Evolutionary conservation across 345 rosid genomes (phyloP), one percentile per base, ranked within the genome.

Genomic region (Populus tremula): DNA sequence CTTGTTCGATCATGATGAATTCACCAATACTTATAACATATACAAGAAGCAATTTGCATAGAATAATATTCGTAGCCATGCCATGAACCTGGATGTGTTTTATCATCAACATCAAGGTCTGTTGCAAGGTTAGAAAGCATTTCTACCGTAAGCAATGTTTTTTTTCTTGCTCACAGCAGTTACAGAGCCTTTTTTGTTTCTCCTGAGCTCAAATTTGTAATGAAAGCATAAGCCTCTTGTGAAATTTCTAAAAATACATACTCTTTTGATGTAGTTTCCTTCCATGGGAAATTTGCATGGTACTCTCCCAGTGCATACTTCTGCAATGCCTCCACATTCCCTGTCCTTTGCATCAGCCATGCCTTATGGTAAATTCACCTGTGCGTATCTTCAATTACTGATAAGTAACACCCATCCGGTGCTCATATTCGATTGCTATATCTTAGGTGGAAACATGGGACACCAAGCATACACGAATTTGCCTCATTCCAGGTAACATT

Each of bases 381-480:
- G 41, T 61, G 23, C 2, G n/a, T 21, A 6, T 54, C 53, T 76
- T 73, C 73, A 20, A 11, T 8, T 21, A 66, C 43, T 3, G 49
- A 73, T 29, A 6, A 73, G 27, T 21, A 72, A 67, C 54, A 27
- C 45, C 23, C 11, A 29, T 5, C 13, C 27, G 21, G 63, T 61
- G 67, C 18, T 80, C 67, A 78, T 38, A 77, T 77, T 78, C 56
- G 54, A 63, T 77, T 61, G 67, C 68, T 31, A 54, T 12, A 67
- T 79, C 31, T 53, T 82, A 90, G 94, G 87, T 84, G 69, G 85
- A 74, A 85, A 73, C 77, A 64, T 76, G 72, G 90, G 84, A 59
- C 87, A 82, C 74, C 90, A 88, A 82, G 50, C 80, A 72, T 77
- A 81, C 27, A 73, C 73, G 59, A 78, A 76, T 69, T 73, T 75